Conservation (phyloP, 2,329 filamentous ascomycete genomes). For the Decorospora gaudefroyi region DNA sequence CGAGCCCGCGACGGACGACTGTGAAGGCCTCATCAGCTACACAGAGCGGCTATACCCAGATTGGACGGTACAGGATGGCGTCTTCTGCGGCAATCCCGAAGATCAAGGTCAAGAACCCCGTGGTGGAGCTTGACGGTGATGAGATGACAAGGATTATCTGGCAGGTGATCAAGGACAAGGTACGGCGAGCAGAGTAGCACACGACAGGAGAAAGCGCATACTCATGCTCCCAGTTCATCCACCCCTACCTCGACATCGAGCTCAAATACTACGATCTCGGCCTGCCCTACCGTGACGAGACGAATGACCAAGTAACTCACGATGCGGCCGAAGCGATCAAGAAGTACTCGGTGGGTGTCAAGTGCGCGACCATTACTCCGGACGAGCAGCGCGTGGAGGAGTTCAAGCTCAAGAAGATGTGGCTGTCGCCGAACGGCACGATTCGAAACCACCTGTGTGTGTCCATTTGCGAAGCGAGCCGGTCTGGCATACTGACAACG, state of each 20-base stretch:
- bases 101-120: conserved; percentile 99
- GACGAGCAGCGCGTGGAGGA: conserved; percentile 96
- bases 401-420: conserved; percentile 99
- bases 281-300: conserved; percentile 92
- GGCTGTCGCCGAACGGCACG: conserved; percentile 95
- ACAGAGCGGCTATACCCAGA: conserved; percentile 11
- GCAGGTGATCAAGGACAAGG: conserved; percentile 97
- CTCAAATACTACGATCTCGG: conserved; percentile 98
- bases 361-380: conserved; percentile 98
- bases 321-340: conserved; percentile 97
- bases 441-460: conserved; percentile 66
- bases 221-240: conserved; percentile 69
- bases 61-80: conserved; percentile 41
- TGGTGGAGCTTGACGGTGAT: conserved; percentile 94
- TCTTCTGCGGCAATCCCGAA: conserved; percentile 79
- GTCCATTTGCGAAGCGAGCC: not conserved
- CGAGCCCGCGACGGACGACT: conserved; percentile 22
- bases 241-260: conserved; percentile 94
- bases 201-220: not conserved
- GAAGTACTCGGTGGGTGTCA: conserved; percentile 98
- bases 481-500: conserved; percentile 24
- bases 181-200: conserved; percentile 34
- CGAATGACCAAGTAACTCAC: conserved; percentile 91
- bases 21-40: conserved; percentile 11
- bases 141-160: conserved; percentile 99